These are phyloP conservation scores for Dalbergia cultrata DNA, from an alignment of 306 rosid genomes.

Conservation along the genomic window DNA sequence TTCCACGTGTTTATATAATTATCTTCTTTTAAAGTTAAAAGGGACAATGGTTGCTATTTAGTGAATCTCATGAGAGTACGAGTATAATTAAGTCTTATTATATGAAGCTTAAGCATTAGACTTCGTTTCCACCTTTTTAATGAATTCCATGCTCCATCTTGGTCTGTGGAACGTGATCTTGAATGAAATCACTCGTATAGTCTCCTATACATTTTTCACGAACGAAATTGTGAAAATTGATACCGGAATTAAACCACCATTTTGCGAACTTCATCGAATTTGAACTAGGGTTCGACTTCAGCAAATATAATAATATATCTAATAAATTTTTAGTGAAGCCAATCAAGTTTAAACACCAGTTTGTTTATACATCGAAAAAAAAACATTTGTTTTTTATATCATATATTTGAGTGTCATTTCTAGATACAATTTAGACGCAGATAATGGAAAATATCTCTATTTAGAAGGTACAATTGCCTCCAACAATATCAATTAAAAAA, in stretches of 20 bases:
- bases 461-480: neutral
- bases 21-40: too few species aligned
- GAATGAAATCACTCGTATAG: neutral
- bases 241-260: too few species aligned
- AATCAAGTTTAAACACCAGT: neutral
- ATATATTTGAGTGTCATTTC: neutral
- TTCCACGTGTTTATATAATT: too few species aligned
- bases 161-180: neutral
- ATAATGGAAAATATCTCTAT: neutral
- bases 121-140: neutral
- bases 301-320: neutral
- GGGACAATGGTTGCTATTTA: too few species aligned
- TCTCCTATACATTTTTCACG: neutral
- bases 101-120: neutral
- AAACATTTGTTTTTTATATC: neutral
- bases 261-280: neutral
- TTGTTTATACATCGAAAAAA: neutral
- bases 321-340: neutral
- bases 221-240: neutral
- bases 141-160: neutral
- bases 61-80: too few species aligned
- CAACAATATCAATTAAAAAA: neutral
- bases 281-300: neutral
- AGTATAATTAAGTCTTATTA: too few species aligned
- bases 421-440: neutral